Conservation (phyloP, 805 yeast species). For the Yarrowia yakushimensis region DNA sequence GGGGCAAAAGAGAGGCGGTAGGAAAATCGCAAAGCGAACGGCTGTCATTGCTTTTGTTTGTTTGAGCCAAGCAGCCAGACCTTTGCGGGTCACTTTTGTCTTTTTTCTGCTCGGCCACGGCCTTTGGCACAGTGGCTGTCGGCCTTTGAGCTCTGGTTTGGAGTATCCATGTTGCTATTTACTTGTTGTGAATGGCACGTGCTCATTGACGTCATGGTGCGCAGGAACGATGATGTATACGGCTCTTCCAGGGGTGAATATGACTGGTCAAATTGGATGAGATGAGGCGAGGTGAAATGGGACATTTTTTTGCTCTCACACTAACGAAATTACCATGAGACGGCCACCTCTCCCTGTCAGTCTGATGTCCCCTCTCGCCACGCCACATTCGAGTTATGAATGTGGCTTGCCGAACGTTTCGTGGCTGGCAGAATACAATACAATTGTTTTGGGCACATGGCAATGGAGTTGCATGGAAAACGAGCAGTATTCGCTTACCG, state of each 20-base stretch:
- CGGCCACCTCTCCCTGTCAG: too few relatives aligned
- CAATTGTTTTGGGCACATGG: not conserved
- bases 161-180: too few relatives aligned
- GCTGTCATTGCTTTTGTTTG: not conserved
- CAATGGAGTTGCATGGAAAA: conserved; percentile 4
- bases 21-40: not conserved
- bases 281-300: not conserved
- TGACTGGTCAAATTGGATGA: too few relatives aligned
- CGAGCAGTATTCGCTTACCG: not conserved
- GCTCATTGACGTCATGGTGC: conserved; percentile 8
- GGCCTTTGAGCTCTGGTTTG: too few relatives aligned
- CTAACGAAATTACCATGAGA: too few relatives aligned
- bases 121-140: too few relatives aligned
- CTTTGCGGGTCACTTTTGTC: too few relatives aligned
- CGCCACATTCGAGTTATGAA: conserved; percentile 4
- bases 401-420: conserved; percentile 13
- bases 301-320: too few relatives aligned
- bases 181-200: too few relatives aligned
- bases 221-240: conserved; percentile 14
- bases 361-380: not conserved
- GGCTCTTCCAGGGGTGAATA: not conserved
- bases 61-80: not conserved
- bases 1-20: not conserved
- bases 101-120: too few relatives aligned
- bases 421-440: not conserved